A percentile compares a stretch with the other conserved stretches of the same genome.
phyloP scores from a whole-genome alignment of 2,329 filamentous ascomycete species.

The Fusarium proliferatum region DNA sequence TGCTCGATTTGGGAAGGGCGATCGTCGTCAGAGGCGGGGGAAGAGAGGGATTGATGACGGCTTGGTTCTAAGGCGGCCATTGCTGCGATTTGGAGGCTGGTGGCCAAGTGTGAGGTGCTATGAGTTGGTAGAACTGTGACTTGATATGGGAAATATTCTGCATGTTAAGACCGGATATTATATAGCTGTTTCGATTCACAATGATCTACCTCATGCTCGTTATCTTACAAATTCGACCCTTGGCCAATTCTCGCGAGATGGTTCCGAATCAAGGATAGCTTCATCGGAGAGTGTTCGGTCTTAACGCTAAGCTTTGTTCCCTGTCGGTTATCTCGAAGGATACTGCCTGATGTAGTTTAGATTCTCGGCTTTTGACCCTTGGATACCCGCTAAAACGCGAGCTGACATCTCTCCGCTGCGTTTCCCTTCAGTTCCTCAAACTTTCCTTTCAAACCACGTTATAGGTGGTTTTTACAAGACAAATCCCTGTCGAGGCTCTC shows the following conservation, averaged over 20 bases:
- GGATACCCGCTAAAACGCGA: neutral
- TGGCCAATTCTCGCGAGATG: slow-evolving; percentile 1
- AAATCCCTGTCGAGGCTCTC: neutral
- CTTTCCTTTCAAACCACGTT: neutral
- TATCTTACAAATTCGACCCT: slow-evolving; percentile 21
- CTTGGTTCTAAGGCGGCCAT: neutral
- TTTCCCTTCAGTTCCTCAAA: neutral
- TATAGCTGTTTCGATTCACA: neutral
- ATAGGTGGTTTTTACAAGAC: accelerated
- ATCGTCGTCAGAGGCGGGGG: neutral
- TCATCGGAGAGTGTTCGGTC: neutral
- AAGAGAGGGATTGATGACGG: neutral
- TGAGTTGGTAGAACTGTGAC: accelerated
- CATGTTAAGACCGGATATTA: neutral
- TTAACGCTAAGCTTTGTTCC: neutral
- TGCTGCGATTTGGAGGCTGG: accelerated
- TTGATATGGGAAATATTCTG: accelerated
- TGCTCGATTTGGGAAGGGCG: neutral
- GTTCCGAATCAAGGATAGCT: neutral
- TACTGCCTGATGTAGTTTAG: neutral
- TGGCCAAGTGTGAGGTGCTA: accelerated
- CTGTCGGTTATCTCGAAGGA: neutral
- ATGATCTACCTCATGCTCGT: neutral
- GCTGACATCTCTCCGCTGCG: neutral
- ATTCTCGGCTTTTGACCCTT: neutral